A percentile compares a stretch with the other conserved stretches of the same genome.
Evolutionary conservation across 495 filamentous ascomycete species (phyloP).

Genomic region (Aspergillus nidulans): DNA sequence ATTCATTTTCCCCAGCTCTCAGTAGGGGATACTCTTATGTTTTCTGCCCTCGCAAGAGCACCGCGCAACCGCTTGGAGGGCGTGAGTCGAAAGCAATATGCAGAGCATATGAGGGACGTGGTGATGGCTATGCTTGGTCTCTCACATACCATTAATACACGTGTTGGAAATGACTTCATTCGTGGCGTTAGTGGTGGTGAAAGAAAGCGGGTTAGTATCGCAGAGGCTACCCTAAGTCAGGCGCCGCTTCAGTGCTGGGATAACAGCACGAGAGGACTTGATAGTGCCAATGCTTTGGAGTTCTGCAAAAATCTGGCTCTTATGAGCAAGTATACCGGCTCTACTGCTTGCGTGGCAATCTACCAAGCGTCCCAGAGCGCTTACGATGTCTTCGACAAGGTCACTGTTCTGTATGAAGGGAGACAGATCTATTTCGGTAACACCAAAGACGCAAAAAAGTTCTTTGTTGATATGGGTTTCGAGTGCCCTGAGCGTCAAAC

Average conservation of each 20-base stretch:
- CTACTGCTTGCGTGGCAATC: conserved; percentile 64
- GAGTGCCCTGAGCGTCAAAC: conserved; percentile 50
- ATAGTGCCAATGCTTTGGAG: conserved; percentile 77
- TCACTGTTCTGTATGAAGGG: conserved; percentile 55
- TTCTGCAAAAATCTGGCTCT: conserved; percentile 59
- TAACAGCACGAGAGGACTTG: conserved; percentile 78
- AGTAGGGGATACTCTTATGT: neutral
- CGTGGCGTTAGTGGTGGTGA: conserved; percentile 78
- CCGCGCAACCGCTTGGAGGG: neutral
- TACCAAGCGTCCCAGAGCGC: conserved; percentile 82
- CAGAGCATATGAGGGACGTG: conserved; percentile 42
- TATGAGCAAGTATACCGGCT: conserved; percentile 63
- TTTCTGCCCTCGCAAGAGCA: neutral
- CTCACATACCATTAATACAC: conserved; percentile 48
- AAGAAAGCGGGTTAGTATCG: conserved; percentile 58
- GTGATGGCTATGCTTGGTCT: conserved; percentile 58
- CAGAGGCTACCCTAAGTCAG: conserved; percentile 59
- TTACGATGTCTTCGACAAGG: conserved; percentile 60
- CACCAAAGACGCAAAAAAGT: conserved; percentile 46
- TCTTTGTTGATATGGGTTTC: conserved; percentile 55
- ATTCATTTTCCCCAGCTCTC: conserved; percentile 18
- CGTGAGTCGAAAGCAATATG: conserved; percentile 17
- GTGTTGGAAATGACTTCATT: conserved; percentile 41
- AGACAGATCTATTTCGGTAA: conserved; percentile 58
- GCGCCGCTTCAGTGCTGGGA: conserved; percentile 74